Evolutionary conservation across 164 flowering plant genomes (phyloP).

Genomic region (Chloranthus sessilifolius): DNA sequence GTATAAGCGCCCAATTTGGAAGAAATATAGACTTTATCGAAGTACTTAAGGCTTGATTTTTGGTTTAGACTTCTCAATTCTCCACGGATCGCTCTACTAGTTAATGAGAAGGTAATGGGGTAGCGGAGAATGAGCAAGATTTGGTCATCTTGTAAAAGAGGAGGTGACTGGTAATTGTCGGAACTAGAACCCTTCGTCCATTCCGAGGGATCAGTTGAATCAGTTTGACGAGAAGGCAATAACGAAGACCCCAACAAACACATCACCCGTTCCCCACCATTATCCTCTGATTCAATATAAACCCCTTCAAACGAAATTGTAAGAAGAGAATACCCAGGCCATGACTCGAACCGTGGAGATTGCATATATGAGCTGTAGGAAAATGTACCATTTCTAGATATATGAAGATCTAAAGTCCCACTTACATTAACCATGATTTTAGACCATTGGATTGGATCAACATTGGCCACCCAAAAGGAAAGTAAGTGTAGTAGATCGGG

Average conservation of each 20-base stretch:
- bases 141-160: constrained; percentile 67
- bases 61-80: constrained; percentile 65
- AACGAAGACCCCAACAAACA: constrained; percentile 68
- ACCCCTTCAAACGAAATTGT: constrained; percentile 59
- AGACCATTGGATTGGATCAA: constrained; percentile 30
- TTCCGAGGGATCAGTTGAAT: constrained; percentile 53
- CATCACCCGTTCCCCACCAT: constrained; percentile 61
- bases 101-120: constrained; percentile 50
- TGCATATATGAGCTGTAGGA: constrained; percentile 16
- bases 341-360: constrained; percentile 40
- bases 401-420: constrained; percentile 54
- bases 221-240: constrained; percentile 67
- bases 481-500: constrained; percentile 35
- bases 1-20: constrained; percentile 41
- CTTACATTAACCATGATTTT: constrained; percentile 43
- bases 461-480: constrained; percentile 61
- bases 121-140: constrained; percentile 61
- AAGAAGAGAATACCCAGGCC: constrained; percentile 48
- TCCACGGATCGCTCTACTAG: constrained; percentile 45
- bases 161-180: constrained; percentile 32
- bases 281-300: constrained; percentile 49
- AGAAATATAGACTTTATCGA: constrained; percentile 51
- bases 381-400: constrained; percentile 30
- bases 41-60: constrained; percentile 51
- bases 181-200: constrained; percentile 38